phyloP scores from a whole-genome alignment of 495 filamentous ascomycete species.

The Lophiotrema nucula region DNA sequence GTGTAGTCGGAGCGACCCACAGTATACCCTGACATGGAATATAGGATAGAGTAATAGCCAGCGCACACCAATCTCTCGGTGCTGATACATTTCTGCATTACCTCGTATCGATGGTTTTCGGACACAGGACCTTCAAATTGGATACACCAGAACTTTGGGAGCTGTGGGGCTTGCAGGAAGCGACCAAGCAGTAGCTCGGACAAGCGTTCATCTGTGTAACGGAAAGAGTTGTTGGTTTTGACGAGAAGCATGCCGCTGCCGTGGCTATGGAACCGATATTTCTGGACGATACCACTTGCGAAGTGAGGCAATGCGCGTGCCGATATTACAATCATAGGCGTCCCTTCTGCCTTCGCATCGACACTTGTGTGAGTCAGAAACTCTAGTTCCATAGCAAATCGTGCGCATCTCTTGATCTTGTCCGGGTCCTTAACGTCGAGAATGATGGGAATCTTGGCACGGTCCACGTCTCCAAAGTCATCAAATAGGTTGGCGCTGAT shows the following conservation, averaged over 20 bases:
- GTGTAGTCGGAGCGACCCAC: too few species aligned
- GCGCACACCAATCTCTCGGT: not conserved
- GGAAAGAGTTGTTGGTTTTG: not conserved
- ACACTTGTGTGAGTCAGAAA: too few species aligned
- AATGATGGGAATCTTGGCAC: not conserved
- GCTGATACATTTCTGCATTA: not conserved
- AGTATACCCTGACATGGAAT: too few species aligned
- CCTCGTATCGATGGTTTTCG: not conserved
- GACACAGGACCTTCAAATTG: not conserved
- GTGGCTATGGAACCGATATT: not conserved
- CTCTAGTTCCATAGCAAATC: not conserved
- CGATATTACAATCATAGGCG: not conserved
- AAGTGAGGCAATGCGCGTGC: not conserved
- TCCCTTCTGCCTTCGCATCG: not conserved
- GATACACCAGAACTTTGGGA: not conserved
- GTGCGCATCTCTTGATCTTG: not conserved
- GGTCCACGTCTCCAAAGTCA: not conserved
- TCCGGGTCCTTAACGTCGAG: not conserved
- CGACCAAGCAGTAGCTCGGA: constrained; percentile 1
- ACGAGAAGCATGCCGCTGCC: not conserved
- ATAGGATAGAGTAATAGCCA: not conserved
- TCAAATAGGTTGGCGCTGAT: not conserved
- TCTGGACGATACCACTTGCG: not conserved
- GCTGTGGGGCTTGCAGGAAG: not conserved
- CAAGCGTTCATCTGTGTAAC: not conserved